Percentiles rank a stretch among this genome's conserved stretches.
These are phyloP conservation scores for Drechslera avenae DNA, from an alignment of 2,329 filamentous ascomycete species.

Conservation along the genomic window DNA sequence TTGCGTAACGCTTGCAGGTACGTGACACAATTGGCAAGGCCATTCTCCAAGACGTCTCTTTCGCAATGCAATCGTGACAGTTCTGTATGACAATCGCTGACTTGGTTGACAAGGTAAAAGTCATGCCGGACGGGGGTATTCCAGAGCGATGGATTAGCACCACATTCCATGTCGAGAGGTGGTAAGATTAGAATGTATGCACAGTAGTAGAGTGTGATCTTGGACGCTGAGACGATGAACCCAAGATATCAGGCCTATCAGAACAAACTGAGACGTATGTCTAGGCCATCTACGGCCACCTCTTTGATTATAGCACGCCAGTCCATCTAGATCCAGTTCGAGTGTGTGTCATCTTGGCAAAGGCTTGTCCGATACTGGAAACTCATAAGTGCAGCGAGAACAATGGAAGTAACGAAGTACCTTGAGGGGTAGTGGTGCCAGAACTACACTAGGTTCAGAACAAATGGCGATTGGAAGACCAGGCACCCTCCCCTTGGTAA, in stretches of 20 bases:
- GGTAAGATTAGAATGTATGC: not conserved
- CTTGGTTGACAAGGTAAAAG: not conserved
- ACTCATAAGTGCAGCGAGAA: not conserved
- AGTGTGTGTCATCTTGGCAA: not conserved
- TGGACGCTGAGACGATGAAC: not conserved
- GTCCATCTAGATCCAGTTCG: not conserved
- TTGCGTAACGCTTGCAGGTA: slow-evolving; percentile 41
- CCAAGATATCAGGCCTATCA: not conserved
- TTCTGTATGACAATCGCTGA: not conserved
- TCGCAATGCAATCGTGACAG: slow-evolving; percentile 28
- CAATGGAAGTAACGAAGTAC: not conserved
- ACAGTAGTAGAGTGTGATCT: not conserved
- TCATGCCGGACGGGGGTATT: not conserved
- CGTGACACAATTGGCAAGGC: slow-evolving; percentile 39
- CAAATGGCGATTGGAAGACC: not conserved
- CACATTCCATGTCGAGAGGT: not conserved
- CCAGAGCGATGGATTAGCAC: not conserved
- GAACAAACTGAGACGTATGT: not conserved
- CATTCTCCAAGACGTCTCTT: slow-evolving; percentile 31
- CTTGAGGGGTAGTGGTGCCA: not conserved
- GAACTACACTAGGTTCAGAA: not conserved
- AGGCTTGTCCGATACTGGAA: slow-evolving; percentile 4
- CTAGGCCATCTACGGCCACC: not conserved
- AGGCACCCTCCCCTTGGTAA: not conserved
- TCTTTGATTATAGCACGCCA: not conserved